Evolutionary conservation across 441 rosid species (phyloP).

Genomic region (Gossypium davidsonii): DNA sequence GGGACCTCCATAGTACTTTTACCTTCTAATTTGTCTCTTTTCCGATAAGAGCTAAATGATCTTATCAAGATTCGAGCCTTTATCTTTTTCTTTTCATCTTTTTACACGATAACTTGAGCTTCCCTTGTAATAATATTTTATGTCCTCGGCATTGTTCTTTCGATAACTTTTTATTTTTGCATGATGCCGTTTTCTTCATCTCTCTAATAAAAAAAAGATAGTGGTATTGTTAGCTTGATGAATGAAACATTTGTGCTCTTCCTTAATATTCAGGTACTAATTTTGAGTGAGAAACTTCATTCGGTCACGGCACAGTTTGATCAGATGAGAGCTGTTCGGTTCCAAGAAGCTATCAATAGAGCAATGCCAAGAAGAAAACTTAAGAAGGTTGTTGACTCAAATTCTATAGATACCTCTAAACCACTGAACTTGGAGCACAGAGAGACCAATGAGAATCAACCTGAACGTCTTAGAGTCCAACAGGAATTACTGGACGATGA

Average conservation of each 20-base stretch:
- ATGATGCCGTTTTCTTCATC: neutral
- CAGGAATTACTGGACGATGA: conserved; percentile 81
- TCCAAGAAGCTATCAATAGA: conserved; percentile 78
- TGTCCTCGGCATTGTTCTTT: neutral
- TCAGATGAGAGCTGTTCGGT: conserved; percentile 83
- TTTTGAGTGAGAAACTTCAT: conserved; percentile 90
- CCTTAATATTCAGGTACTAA: conserved; percentile 56
- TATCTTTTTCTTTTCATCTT: neutral
- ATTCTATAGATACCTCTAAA: conserved; percentile 30
- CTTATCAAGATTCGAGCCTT: neutral
- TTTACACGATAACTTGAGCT: neutral
- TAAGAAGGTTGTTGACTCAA: conserved; percentile 37
- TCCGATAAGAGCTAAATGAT: neutral
- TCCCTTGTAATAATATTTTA: neutral
- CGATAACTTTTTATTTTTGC: neutral
- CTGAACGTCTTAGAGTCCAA: conserved; percentile 54
- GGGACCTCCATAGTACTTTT: no score
- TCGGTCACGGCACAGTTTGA: conserved; percentile 66
- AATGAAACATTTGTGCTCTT: neutral
- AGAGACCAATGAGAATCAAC: conserved; percentile 43
- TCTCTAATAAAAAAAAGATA: neutral
- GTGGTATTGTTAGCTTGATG: neutral
- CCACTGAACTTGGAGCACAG: conserved; percentile 27
- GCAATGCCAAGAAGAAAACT: conserved; percentile 76
- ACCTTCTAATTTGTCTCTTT: neutral